Evolutionary conservation across 352 stramenopile genomes (phyloP).

Genomic region (Blastocystis sp.): DNA sequence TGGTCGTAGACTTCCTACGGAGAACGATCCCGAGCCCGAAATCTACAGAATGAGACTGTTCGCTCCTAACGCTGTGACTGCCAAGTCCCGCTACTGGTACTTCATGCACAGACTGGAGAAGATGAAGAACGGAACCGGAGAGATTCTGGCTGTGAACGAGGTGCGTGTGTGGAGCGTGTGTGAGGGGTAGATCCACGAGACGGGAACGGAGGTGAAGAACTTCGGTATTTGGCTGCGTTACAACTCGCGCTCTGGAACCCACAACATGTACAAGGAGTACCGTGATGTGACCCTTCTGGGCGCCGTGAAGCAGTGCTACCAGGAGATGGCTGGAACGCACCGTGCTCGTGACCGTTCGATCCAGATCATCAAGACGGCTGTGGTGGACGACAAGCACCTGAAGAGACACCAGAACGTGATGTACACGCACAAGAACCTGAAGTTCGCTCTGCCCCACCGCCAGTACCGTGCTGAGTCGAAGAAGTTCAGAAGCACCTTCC

Average conservation of each 20-base stretch:
- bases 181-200: constrained; percentile 79
- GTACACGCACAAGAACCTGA: constrained; percentile 44
- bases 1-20: constrained; percentile 89
- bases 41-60: constrained; percentile 97
- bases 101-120: constrained; percentile 99
- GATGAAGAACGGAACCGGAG: constrained; percentile 99
- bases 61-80: constrained; percentile 85
- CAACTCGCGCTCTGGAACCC: constrained; percentile 94
- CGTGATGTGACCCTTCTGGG: constrained; percentile 88
- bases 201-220: constrained; percentile 97
- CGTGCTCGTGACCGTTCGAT: constrained; percentile 54
- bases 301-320: constrained; percentile 90
- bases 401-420: constrained; percentile 50
- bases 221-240: constrained; percentile 99
- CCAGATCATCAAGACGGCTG: constrained; percentile 56
- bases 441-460: constrained; percentile 54
- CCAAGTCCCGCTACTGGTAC: constrained; percentile 99
- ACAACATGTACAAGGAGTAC: constrained; percentile 99
- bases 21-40: constrained; percentile 89
- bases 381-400: constrained; percentile 4
- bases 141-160: constrained; percentile 98
- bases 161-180: constrained; percentile 63
- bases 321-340: constrained; percentile 68
- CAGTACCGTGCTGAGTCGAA: constrained; percentile 51
- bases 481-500: constrained; percentile 51